Base-by-base conservation (phyloP, 495 filamentous ascomycete species). In the Neurospora sp. region DNA sequence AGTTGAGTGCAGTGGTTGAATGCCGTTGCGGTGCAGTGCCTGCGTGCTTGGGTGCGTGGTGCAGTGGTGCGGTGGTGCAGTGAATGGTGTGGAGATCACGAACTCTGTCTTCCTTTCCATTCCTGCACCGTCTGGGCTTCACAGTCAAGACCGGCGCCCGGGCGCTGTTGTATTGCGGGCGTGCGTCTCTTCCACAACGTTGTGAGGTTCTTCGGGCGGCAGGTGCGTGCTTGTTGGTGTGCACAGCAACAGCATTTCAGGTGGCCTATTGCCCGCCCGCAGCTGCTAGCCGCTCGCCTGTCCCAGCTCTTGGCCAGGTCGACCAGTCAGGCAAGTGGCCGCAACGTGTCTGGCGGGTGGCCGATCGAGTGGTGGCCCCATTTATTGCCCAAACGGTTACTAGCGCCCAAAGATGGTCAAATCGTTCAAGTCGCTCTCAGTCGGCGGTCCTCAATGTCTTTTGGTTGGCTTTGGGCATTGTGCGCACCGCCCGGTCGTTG, bases 251-350 rank as follows among this genome's bases (percentile, higher is more conserved):
- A 31, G 31, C 12, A 11, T 42, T 6, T 69, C 46, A 44, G 73
- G 70, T 41, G 46, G 39, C 48, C 62, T 6, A 62, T 62, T 16
- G 54, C 54, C 54, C 54, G 54, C 54, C 54, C 69, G 27, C 41
- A 71, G 70, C 70, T 62, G 54, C 39, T 76, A 76, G 73, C 75
- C 75, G 75, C 75, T 76, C 69, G 74, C 74, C 74, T 76, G 72
- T 54, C 70, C 72, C 40, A 48, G 44, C 18, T 48, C n/a, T n/a
- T 48, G 41, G 41, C 44, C 54, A 54, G 20, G 20, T 6, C 46
- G 20, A 54, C 46, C 46, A 62, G 54, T 62, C 54, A 62, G 54
- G 54, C 54, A 62, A 11, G 54, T 62, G 54, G 48, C 23, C 48
- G 48, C 48, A 59, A 59, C 48, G 23, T 31, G 31, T 31, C 31